phyloP scores from a whole-genome alignment of 768 basidiomycete genomes.

The Mrakia blollopis region DNA sequence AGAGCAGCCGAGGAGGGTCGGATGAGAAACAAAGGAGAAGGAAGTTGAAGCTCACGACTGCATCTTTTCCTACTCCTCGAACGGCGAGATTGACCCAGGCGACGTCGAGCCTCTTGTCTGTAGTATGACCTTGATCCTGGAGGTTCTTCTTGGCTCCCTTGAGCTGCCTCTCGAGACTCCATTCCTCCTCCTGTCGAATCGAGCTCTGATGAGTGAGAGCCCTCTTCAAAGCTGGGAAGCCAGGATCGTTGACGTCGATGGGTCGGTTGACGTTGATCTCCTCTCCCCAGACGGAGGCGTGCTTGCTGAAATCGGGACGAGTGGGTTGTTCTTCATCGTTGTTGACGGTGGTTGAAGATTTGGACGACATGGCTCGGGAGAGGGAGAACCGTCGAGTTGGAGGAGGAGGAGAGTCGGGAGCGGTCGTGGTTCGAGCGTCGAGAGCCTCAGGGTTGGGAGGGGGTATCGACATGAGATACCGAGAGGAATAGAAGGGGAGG shows the following conservation, averaged over 20 bases:
- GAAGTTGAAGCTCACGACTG: neutral
- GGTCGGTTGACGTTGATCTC: conserved; percentile 6
- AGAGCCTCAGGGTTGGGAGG: neutral
- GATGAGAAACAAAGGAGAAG: neutral
- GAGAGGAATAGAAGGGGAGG: neutral
- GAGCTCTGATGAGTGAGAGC: conserved; percentile 16
- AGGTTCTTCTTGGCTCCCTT: conserved; percentile 62
- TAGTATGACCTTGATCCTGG: conserved; percentile 60
- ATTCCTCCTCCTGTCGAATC: conserved; percentile 5
- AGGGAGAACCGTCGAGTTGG: neutral
- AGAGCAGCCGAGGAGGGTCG: neutral
- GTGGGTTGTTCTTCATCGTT: too few relatives aligned
- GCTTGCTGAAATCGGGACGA: neutral
- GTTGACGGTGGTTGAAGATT: conserved; percentile 8
- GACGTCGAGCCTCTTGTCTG: conserved; percentile 70
- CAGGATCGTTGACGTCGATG: conserved; percentile 16
- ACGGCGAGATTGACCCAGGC: conserved; percentile 68
- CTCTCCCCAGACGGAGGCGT: conserved; percentile 19
- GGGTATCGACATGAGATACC: neutral
- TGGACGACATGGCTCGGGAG: neutral
- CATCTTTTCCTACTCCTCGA: conserved; percentile 52
- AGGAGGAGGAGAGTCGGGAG: neutral
- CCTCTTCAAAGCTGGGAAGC: conserved; percentile 14
- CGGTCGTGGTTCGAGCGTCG: neutral
- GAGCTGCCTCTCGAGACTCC: conserved; percentile 59